Evolutionary conservation across 2,329 filamentous ascomycete species (phyloP).

Genomic region (Colletotrichum agaves): DNA sequence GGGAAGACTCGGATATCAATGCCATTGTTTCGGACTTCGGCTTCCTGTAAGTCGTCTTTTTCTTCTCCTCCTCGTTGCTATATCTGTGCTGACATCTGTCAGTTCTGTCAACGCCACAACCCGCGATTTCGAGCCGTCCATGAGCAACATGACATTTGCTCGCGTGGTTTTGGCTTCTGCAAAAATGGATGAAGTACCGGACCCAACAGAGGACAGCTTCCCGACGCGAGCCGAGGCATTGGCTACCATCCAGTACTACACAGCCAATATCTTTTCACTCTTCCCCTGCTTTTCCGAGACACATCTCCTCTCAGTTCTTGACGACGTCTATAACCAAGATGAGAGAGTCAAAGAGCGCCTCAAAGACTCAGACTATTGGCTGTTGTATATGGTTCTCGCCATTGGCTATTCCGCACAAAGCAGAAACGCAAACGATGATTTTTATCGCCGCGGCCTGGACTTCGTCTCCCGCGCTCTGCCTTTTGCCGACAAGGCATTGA

Average conservation of each 20-base stretch:
- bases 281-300: conserved; percentile 88
- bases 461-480: conserved; percentile 74
- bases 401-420: conserved; percentile 82
- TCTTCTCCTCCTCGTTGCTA: not conserved
- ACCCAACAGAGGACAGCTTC: conserved; percentile 68
- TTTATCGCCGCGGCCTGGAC: conserved; percentile 66
- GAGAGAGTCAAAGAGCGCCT: conserved; percentile 61
- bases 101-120: conserved; percentile 95
- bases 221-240: conserved; percentile 77
- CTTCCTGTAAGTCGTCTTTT: conserved; percentile 70
- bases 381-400: conserved; percentile 88
- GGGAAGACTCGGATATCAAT: conserved; percentile 88
- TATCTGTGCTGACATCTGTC: conserved; percentile 22
- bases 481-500: conserved; percentile 83
- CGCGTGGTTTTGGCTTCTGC: conserved; percentile 87
- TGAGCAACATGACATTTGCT: conserved; percentile 91
- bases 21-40: conserved; percentile 94
- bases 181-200: conserved; percentile 76
- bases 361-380: conserved; percentile 81
- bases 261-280: conserved; percentile 82
- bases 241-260: conserved; percentile 82
- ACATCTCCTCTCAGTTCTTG: conserved; percentile 79
- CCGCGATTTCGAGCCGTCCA: conserved; percentile 90
- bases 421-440: conserved; percentile 72
- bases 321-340: conserved; percentile 81